Conservation (phyloP, 495 filamentous ascomycete species). For the Aspergillus homomorphus region DNA sequence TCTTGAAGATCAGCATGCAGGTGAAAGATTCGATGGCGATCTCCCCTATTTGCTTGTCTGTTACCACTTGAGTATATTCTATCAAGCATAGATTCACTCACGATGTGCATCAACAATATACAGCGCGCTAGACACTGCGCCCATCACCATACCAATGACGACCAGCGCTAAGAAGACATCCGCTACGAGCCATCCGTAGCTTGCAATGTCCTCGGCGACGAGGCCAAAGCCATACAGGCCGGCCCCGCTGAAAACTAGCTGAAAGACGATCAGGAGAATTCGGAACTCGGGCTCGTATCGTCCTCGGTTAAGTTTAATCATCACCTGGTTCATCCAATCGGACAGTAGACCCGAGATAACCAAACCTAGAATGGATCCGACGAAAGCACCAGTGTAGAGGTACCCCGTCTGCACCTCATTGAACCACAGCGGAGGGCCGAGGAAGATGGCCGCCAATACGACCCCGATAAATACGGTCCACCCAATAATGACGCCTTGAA, state of each 20-base stretch:
- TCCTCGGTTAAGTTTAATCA: slow-evolving; percentile 74
- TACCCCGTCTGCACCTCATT: slow-evolving; percentile 80
- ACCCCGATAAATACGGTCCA: slow-evolving; percentile 96
- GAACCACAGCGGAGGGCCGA: slow-evolving; percentile 77
- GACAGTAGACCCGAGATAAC: slow-evolving; percentile 66
- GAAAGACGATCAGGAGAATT: slow-evolving; percentile 74
- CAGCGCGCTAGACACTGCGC: slow-evolving; percentile 79
- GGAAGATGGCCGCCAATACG: slow-evolving; percentile 77
- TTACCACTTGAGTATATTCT: too few relatives aligned
- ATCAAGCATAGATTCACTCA: slow-evolving; percentile 38
- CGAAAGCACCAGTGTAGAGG: slow-evolving; percentile 81
- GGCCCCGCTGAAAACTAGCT: slow-evolving; percentile 71
- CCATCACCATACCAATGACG: slow-evolving; percentile 86
- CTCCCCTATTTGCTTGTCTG: slow-evolving; percentile 50
- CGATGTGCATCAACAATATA: slow-evolving; percentile 95
- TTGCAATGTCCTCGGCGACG: slow-evolving; percentile 53
- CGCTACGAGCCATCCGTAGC: slow-evolving; percentile 69
- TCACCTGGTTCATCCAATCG: slow-evolving; percentile 65
- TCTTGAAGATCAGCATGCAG: slow-evolving; percentile 87
- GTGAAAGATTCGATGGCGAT: slow-evolving; percentile 91
- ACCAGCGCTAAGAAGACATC: slow-evolving; percentile 75
- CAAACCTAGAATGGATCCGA: slow-evolving; percentile 79
- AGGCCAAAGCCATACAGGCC: slow-evolving; percentile 83
- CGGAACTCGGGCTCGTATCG: slow-evolving; percentile 92
- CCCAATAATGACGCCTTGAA: slow-evolving; percentile 86